phyloP scores from a whole-genome alignment of 2,329 filamentous ascomycete genomes.

The Pseudomassariella vexata region DNA sequence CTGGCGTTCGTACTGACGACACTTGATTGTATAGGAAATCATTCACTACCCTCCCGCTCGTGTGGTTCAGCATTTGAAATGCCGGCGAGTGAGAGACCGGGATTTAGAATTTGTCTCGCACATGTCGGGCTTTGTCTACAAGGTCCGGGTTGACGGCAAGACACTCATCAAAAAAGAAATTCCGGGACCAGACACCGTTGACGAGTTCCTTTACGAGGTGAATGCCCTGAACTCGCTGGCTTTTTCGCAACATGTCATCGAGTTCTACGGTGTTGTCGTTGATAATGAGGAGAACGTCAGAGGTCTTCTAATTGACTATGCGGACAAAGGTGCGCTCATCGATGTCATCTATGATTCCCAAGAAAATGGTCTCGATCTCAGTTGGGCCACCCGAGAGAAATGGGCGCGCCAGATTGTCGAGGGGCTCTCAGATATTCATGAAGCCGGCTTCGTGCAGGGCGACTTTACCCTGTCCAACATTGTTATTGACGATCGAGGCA shows the following conservation, averaged over 20 bases:
- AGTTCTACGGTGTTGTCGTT: slow-evolving; percentile 81
- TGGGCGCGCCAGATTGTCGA: slow-evolving; percentile 91
- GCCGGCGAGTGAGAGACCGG: slow-evolving; percentile 61
- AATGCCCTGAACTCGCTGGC: slow-evolving; percentile 81
- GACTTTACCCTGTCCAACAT: slow-evolving; percentile 98
- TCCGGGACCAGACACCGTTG: slow-evolving; percentile 87
- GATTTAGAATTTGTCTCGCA: slow-evolving; percentile 83
- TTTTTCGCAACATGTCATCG: slow-evolving; percentile 71
- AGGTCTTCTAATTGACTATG: slow-evolving; percentile 83
- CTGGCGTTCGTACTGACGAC: slow-evolving; percentile 1
- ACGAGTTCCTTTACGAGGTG: slow-evolving; percentile 96
- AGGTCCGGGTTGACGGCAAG: slow-evolving; percentile 64
- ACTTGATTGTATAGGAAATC: slow-evolving; percentile 59
- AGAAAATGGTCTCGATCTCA: slow-evolving; percentile 45
- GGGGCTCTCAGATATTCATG: slow-evolving; percentile 87
- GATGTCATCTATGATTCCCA: slow-evolving; percentile 82
- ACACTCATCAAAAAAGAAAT: slow-evolving; percentile 96
- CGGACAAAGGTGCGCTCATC: slow-evolving; percentile 79
- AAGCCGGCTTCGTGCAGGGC: slow-evolving; percentile 92
- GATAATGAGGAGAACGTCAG: slow-evolving; percentile 70
- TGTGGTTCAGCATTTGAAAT: slow-evolving; percentile 68
- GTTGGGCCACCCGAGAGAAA: slow-evolving; percentile 70
- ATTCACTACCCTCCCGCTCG: slow-evolving; percentile 75
- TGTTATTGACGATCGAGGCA: slow-evolving; percentile 75
- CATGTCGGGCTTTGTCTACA: slow-evolving; percentile 96